Evolutionary conservation across 768 basidiomycete genomes (phyloP).

Genomic region (Lactarius psammicola): DNA sequence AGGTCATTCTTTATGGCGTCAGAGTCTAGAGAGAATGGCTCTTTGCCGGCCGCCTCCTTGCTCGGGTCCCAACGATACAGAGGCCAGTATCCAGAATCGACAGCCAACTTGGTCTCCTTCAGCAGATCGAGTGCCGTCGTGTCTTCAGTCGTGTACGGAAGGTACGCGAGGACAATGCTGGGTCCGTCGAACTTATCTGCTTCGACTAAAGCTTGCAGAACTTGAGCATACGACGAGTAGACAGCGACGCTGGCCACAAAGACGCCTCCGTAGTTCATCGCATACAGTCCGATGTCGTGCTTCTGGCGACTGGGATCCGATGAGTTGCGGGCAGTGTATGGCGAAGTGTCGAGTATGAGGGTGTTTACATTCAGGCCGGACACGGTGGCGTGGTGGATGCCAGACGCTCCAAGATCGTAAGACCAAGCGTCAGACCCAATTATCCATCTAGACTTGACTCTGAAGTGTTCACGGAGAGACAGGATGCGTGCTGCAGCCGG

Average conservation of each 20-base stretch:
- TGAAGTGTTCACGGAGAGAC: conserved; percentile 58
- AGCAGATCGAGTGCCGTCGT: conserved; percentile 83
- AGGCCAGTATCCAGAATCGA: conserved; percentile 97
- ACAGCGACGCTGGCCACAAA: conserved; percentile 95
- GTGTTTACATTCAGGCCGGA: conserved; percentile 92
- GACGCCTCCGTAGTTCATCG: conserved; percentile 97
- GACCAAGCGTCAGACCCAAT: conserved; percentile 98
- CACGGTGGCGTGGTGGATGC: conserved; percentile 90
- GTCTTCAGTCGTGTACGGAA: conserved; percentile 81
- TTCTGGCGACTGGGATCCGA: conserved; percentile 76
- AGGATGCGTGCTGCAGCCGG: conserved; percentile 57
- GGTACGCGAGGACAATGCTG: conserved; percentile 88
- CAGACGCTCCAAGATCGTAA: conserved; percentile 93
- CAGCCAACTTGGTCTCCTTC: conserved; percentile 95
- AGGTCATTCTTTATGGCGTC: conserved; percentile 93
- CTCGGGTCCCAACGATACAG: conserved; percentile 96
- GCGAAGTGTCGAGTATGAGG: conserved; percentile 88
- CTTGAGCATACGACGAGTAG: conserved; percentile 93
- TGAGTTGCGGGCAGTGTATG: conserved; percentile 76
- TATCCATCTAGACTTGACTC: conserved; percentile 85
- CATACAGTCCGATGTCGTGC: conserved; percentile 96
- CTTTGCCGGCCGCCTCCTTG: conserved; percentile 69
- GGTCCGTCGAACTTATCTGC: conserved; percentile 90
- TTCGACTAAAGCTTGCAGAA: conserved; percentile 86
- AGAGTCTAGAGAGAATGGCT: conserved; percentile 91